Base-by-base conservation (phyloP, 208 protist genomes). In the Acanthamoeba culbertsoni region DNA sequence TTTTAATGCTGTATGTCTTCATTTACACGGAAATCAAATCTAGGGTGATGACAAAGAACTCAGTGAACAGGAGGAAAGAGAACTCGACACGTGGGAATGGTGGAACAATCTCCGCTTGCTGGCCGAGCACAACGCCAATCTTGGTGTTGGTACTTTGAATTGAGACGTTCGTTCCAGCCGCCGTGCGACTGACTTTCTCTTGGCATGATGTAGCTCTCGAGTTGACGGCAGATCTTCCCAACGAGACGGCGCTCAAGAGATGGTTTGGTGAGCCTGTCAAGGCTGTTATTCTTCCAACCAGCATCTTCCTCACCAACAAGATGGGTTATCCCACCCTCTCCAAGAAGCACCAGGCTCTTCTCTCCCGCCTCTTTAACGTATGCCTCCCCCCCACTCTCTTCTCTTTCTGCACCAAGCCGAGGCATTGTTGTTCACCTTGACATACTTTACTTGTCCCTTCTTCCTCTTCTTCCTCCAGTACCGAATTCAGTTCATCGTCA, bases 211-310 rank as follows among this genome's bases (percentile, higher is more conserved):
- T 6, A 48, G 95, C 94, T 28, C 93, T 98, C 12, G 96, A 98
- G 82, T n/a, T 98, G 5, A 97, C 96, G 10, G 48, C 77, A 0
- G 95, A 98, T 62, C 84, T 98, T 37, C 97, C 97, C 0, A 37
- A 35, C 3, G 77, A 95, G 14, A 18, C 46, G 16, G 53, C 63
- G 37, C n/a, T 98, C 18, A 28, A 84, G 23, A 94, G 97, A 68
- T 98, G 97, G 97, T 43, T 90, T 26, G 96, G 93, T 37, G 97
- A 98, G 93, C 97, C 96, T 1, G 43, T 98, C 14, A 97, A 95
- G 65, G 73, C 51, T 37, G n/a, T 98, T 0, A 93, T 98, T n/a
- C 43, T 98, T 4, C 96, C 96, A 16, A 96, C 96, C 28, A 82
- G 16, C 6, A 86, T 98, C 28, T 98, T 98, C 48, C 14, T 97